Base-by-base conservation (phyloP, 768 basidiomycete genomes). In the Filobasidium wieringae region DNA sequence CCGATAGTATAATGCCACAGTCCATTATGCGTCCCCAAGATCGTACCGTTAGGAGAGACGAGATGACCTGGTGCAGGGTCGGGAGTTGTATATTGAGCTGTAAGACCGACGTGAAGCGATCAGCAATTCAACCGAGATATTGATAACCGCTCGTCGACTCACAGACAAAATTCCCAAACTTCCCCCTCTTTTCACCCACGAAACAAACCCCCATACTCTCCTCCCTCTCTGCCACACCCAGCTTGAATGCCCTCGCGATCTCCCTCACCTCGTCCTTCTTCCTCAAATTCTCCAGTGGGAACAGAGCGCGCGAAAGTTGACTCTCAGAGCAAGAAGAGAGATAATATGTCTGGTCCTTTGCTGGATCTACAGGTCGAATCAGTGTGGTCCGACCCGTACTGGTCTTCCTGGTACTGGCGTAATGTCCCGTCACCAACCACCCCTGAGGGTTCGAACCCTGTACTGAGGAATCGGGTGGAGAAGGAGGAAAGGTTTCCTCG, bases 121-220 rank as follows among this genome's bases (percentile, higher is more conserved):
- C 29, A 17, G 22, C 9, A 24, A 26, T 26, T 7, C 1, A 17
- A 14, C 2, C 15, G 2, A 51, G 33, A 32, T 9, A 12, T 8
- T 5, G 19, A 19, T 7, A 22, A 14, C 7, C 12, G 24, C 1
- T 27, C 17, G 32, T 7, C 4, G 17, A 73, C 80, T 61, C 59
- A 86, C 88, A 80, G 50, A 92, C 71, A 68, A 92, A 96, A 8
- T 80, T 74, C 27, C 78, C 77, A 63, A 93, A 92, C 49, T 76
- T 79, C 9, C 78, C 77, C 66, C 84, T 82, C 24, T 26, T 19
- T 68, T 91, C 81, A 4, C 91, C 92, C 1, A 97, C 83, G 63
- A 97, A 97, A 67, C 92, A 97, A 17, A 97, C 80, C 0, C 92
- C 92, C 82, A 93, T 90, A 72, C 87, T 90, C 68, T 97, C 92